These are phyloP conservation scores for Avena sativa DNA, from an alignment of 176 grass and related monocot genomes.

Conservation along the genomic window DNA sequence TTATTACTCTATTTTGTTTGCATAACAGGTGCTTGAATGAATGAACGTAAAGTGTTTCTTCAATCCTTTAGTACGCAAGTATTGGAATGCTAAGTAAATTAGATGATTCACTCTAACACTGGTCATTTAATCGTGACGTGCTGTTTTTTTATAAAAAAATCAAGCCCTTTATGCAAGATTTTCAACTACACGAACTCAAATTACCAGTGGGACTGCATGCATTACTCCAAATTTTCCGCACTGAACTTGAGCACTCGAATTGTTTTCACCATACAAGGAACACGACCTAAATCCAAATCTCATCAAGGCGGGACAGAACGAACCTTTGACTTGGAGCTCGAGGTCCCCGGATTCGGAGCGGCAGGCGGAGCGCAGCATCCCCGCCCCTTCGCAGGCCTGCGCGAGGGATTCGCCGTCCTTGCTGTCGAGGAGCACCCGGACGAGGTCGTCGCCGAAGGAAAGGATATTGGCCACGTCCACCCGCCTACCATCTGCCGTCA, in stretches of 20 bases:
- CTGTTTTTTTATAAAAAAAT: neutral
- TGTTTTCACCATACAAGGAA: neutral
- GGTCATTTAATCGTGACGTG: neutral
- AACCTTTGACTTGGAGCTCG: slow-evolving; percentile 51
- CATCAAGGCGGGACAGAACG: neutral
- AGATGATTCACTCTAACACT: neutral
- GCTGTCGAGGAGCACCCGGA: slow-evolving; percentile 46
- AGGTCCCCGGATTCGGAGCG: slow-evolving; percentile 48
- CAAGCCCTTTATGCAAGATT: slow-evolving; percentile 17
- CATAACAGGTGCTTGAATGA: neutral
- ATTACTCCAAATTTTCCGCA: slow-evolving; percentile 1
- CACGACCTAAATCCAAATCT: neutral
- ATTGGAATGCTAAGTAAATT: neutral
- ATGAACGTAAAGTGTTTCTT: neutral
- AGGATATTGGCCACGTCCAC: slow-evolving; percentile 52
- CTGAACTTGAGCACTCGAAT: neutral
- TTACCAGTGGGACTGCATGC: neutral
- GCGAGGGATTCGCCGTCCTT: slow-evolving; percentile 48
- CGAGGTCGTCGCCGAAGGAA: slow-evolving; percentile 48
- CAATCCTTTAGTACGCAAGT: neutral
- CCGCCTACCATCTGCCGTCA: slow-evolving; percentile 48
- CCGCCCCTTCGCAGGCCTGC: slow-evolving; percentile 36
- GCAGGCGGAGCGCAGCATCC: slow-evolving; percentile 58
- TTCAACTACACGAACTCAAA: neutral
- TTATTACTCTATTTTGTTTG: neutral